Conservation (phyloP, 805 yeast species). For the Torulaspora indica region DNA sequence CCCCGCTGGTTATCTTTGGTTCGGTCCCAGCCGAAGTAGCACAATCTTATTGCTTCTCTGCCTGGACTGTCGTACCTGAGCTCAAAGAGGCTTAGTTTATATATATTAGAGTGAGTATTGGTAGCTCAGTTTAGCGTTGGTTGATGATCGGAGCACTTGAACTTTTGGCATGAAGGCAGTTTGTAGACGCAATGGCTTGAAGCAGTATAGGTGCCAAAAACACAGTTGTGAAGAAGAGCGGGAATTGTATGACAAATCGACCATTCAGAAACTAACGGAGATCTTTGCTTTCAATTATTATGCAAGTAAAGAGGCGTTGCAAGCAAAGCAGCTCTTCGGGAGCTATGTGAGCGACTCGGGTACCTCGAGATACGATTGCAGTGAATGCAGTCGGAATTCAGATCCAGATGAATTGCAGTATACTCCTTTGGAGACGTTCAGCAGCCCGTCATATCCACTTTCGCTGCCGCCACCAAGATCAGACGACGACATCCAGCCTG, state of each 20-base stretch:
- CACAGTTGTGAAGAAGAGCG: not conserved
- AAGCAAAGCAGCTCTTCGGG: not conserved
- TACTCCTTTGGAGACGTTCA: conserved; percentile 8
- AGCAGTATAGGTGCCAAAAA: conserved; percentile 5
- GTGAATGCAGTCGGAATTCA: not conserved
- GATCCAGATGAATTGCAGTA: conserved; percentile 4
- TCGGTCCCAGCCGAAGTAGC: not conserved
- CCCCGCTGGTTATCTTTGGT: not conserved
- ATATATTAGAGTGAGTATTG: not conserved
- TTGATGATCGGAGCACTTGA: not conserved
- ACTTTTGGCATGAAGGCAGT: not conserved
- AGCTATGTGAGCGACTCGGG: not conserved
- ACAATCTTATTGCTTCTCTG: not conserved
- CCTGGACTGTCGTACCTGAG: not conserved
- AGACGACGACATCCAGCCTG: conserved; percentile 14
- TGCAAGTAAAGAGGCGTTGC: not conserved
- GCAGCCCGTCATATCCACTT: conserved; percentile 6
- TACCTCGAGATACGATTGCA: not conserved
- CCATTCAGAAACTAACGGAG: conserved; percentile 13
- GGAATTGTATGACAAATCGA: conserved; percentile 5
- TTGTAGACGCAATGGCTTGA: not conserved
- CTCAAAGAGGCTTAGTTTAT: not conserved
- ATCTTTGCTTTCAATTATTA: conserved; percentile 11
- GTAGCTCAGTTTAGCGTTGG: not conserved
- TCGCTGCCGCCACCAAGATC: conserved; percentile 15